phyloP scores from a whole-genome alignment of 1,284 basidiomycete species.

The Schizophyllum commune region DNA sequence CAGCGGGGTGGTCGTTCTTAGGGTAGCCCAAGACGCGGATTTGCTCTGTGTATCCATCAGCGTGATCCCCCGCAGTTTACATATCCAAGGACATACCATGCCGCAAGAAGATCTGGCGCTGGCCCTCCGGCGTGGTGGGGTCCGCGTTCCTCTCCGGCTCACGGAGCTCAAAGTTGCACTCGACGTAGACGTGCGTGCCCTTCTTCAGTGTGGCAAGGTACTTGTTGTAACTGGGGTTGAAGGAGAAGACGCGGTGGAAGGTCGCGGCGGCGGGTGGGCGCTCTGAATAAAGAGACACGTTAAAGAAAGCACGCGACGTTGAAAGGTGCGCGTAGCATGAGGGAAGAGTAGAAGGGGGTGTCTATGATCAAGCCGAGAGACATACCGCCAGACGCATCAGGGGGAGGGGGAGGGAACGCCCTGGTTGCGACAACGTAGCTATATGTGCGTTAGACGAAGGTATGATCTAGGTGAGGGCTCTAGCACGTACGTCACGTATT shows the following conservation, averaged over 20 bases:
- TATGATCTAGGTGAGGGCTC: background rate
- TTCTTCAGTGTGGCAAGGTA: slow-evolving; percentile 58
- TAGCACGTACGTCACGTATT: slow-evolving; percentile 61
- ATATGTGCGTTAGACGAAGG: background rate
- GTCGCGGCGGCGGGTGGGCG: slow-evolving; percentile 47
- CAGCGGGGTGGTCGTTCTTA: background rate
- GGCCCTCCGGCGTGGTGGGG: slow-evolving; percentile 54
- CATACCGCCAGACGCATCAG: slow-evolving; percentile 55
- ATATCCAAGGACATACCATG: too few species aligned
- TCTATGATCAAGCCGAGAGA: slow-evolving; percentile 6
- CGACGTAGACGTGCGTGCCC: slow-evolving; percentile 69
- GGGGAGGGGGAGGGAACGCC: slow-evolving; percentile 50
- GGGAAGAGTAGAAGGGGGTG: background rate
- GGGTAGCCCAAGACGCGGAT: background rate
- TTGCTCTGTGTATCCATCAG: background rate
- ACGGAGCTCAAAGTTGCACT: slow-evolving; percentile 65
- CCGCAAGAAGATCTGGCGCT: slow-evolving; percentile 71
- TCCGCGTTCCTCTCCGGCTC: slow-evolving; percentile 61
- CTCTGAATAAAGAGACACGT: too few species aligned
- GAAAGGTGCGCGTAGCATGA: too few species aligned
- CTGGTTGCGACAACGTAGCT: slow-evolving; percentile 68
- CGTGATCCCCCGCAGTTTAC: too few species aligned
- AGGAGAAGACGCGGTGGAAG: slow-evolving; percentile 72
- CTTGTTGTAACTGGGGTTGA: slow-evolving; percentile 46
- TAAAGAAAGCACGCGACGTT: too few species aligned